Evolutionary conservation across 2,329 filamentous ascomycete genomes (phyloP).

Genomic region (Ophiostoma ips): DNA sequence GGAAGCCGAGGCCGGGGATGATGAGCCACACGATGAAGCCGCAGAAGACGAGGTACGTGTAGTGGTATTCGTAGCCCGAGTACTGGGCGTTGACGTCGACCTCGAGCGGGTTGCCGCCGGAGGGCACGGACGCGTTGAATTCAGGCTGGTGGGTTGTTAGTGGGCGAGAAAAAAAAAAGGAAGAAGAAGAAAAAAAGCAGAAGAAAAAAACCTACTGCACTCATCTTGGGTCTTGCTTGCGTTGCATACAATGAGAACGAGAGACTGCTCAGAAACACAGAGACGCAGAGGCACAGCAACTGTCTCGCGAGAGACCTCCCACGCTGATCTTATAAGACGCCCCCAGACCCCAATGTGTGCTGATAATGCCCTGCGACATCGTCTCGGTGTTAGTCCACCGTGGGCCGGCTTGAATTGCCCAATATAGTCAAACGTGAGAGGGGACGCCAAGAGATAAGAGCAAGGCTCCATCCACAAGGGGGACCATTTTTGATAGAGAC

Average conservation of each 20-base stretch:
- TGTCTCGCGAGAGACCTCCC: neutral
- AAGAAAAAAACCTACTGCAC: neutral
- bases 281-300: no score
- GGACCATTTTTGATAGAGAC: neutral
- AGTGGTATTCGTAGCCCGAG: slow-evolving; percentile 15
- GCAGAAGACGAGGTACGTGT: slow-evolving; percentile 6
- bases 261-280: no score
- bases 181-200: neutral
- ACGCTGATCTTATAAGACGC: no score
- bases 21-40: slow-evolving; percentile 7
- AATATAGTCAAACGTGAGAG: neutral
- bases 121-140: slow-evolving; percentile 13
- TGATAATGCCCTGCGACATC: neutral
- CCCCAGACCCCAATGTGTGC: neutral
- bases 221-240: neutral
- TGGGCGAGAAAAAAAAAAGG: no score
- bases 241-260: neutral
- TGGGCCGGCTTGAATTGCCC: neutral
- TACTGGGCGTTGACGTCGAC: slow-evolving; percentile 69
- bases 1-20: slow-evolving; percentile 82
- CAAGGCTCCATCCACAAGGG: neutral
- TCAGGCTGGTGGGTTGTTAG: neutral
- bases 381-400: neutral
- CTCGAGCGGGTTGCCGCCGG: slow-evolving; percentile 54
- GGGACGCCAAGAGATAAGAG: slow-evolving; percentile 1